Conservation (phyloP, 129 eudicot species). For the Chrysanthemum seticuspe region DNA sequence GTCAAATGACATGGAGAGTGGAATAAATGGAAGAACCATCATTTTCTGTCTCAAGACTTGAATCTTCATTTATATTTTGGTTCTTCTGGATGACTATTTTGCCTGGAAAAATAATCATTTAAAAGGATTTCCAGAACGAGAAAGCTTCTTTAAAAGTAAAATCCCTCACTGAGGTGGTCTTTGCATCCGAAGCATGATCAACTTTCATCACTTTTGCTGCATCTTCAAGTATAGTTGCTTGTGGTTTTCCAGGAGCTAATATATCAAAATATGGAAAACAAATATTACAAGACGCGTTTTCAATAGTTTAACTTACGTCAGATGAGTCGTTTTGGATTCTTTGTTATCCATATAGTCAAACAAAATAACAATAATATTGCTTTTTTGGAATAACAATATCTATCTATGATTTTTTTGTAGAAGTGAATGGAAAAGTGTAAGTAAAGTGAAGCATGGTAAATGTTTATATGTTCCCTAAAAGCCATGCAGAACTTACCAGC, state of each 20-base stretch:
- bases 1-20: constrained; percentile 58
- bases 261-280: constrained; percentile 16
- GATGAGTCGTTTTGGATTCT: not conserved
- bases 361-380: no score
- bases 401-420: no score
- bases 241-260: constrained; percentile 68
- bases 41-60: constrained; percentile 17
- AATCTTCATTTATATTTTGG: constrained; percentile 30
- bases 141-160: not conserved
- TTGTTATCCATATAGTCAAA: not conserved
- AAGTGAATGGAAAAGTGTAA: not conserved
- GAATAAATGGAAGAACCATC: constrained; percentile 46
- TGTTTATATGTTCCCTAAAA: not conserved
- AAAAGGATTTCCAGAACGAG: not conserved
- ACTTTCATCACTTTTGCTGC: constrained; percentile 20
- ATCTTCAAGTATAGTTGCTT: constrained; percentile 51
- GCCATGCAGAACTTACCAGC: constrained; percentile 30
- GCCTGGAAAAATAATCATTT: constrained; percentile 10
- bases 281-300: not conserved
- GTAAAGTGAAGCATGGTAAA: no score
- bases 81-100: constrained; percentile 12
- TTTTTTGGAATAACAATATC: no score
- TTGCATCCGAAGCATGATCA: constrained; percentile 9
- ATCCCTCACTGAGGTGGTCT: constrained; percentile 31
- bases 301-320: not conserved